phyloP scores from a whole-genome alignment of 495 filamentous ascomycete species.

The Viridothelium virens region DNA sequence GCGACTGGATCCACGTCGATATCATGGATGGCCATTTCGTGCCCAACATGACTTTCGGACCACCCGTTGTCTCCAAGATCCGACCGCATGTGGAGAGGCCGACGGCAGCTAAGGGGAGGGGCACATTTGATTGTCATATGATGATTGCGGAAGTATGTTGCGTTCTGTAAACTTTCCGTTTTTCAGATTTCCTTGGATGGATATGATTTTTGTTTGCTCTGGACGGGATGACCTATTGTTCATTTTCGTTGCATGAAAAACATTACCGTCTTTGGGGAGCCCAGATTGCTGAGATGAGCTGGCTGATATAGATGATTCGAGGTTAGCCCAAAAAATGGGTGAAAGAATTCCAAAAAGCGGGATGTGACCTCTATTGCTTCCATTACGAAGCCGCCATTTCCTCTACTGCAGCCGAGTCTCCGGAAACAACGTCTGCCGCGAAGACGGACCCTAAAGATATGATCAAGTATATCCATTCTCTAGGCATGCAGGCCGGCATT shows the following conservation, averaged over 20 bases:
- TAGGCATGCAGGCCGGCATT: slow-evolving; percentile 84
- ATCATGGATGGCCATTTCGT: slow-evolving; percentile 93
- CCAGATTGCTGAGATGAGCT: slow-evolving; percentile 10
- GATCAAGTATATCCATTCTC: slow-evolving; percentile 80
- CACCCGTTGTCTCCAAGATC: slow-evolving; percentile 89
- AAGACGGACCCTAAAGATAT: slow-evolving; percentile 75
- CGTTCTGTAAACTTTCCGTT: not conserved
- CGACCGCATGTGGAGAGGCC: slow-evolving; percentile 69
- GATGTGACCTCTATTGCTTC: slow-evolving; percentile 98
- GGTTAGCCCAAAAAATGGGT: slow-evolving; percentile 93
- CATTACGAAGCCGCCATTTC: slow-evolving; percentile 94
- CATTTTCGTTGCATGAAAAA: not conserved
- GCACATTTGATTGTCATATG: slow-evolving; percentile 99
- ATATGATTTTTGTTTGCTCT: not conserved
- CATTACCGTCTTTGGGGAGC: not conserved
- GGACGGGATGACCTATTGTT: not conserved
- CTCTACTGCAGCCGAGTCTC: slow-evolving; percentile 73
- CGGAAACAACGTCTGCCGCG: slow-evolving; percentile 54
- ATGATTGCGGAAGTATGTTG: slow-evolving; percentile 81
- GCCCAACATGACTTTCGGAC: slow-evolving; percentile 94
- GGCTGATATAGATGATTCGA: slow-evolving; percentile 12
- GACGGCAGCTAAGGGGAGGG: slow-evolving; percentile 52
- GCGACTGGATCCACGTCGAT: slow-evolving; percentile 78
- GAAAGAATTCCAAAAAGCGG: slow-evolving; percentile 82
- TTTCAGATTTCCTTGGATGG: not conserved